These are phyloP conservation scores for Panicum hallii DNA, from an alignment of 202 grass and related monocot genomes.

Conservation along the genomic window DNA sequence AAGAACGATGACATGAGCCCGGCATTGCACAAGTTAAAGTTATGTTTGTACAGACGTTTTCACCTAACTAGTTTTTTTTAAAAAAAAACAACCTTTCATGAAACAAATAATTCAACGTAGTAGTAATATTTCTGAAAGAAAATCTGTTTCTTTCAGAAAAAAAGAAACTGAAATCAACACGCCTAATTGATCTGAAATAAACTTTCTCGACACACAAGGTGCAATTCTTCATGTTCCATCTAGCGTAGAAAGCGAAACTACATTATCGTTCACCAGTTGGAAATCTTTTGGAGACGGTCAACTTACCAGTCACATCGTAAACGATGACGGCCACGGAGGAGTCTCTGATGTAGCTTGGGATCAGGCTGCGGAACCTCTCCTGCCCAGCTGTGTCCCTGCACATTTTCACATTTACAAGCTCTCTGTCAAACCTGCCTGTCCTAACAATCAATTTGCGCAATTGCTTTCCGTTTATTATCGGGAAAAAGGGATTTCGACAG, in stretches of 20 bases:
- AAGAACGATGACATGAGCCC: background rate
- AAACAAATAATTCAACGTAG: background rate
- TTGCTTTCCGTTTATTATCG: background rate
- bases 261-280: background rate
- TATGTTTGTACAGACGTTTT: background rate
- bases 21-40: background rate
- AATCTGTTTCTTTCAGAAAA: background rate
- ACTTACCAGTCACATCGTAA: constrained; percentile 80
- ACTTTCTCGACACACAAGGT: background rate
- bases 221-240: background rate
- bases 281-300: constrained; percentile 4
- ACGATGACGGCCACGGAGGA: constrained; percentile 91
- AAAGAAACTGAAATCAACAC: background rate
- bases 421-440: background rate
- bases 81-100: background rate
- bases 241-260: background rate
- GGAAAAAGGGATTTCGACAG: background rate
- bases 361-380: constrained; percentile 91
- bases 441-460: background rate
- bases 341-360: constrained; percentile 93
- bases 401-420: constrained; percentile 26
- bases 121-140: background rate
- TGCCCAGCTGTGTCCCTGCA: constrained; percentile 91
- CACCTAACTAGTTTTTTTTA: background rate
- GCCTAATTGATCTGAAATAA: background rate